Evolutionary conservation across 2,329 filamentous ascomycete genomes (phyloP), one percentile per base, ranked within the genome.

Genomic region (Arthroderma uncinatum): DNA sequence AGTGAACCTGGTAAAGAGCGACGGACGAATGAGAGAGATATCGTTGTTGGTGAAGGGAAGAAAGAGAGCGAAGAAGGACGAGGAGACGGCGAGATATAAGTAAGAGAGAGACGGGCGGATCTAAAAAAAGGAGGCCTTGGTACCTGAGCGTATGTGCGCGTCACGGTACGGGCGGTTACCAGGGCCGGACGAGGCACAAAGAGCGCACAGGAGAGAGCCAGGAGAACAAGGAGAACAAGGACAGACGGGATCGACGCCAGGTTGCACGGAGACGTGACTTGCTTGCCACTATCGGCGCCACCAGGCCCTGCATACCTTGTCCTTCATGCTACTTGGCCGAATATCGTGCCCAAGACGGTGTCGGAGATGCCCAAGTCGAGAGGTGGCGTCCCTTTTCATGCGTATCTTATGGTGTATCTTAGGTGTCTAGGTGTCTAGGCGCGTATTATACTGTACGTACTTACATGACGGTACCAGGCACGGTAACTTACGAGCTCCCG

Each of bases 1-100:
- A 58, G 62, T 42, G 36, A 66, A 68, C 67, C 65, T 66, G 28
- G 62, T 53, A 59, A 55, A 25, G 57, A 59, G 63, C 39, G 56
- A 33, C 23, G 28, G 30, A 16, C 19, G 34, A 28, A 57, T 37
- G 25, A 60, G 33, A 55, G 7, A 2, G 23, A 12, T 6, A 57
- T 39, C 34, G 54, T 57, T 56, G 60, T 12, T 25, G 40, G 4
- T 58, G 59, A 30, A 55, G 48, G 48, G 61, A 57, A 59, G 57
- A 55, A 44, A 42, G 58, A 40, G 30, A 36, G 28, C 47, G 53
- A 54, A 55, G 16, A 25, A 44, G 23, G 19, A 40, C 9, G 62
- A 62, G 60, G 57, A 60, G 61, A 56, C 54, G 59, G 56, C 59
- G 55, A 55, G 44, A 33, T n/a, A 40, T 42, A 53, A 55, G 36